phyloP scores from a whole-genome alignment of 305 asterid genomes.

The Caryopteris hybrid region DNA sequence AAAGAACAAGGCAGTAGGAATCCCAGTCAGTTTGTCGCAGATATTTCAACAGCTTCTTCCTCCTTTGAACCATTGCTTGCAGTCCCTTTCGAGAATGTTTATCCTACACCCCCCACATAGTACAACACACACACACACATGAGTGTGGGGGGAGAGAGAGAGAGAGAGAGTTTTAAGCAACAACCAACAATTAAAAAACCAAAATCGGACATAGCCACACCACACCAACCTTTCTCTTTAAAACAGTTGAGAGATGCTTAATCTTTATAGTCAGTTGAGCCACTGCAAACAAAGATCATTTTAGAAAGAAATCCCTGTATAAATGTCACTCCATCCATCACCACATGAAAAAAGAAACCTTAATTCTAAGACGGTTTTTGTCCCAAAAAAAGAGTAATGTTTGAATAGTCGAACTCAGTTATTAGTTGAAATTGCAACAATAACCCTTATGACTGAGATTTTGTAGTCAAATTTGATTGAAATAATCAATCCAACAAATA shows the following conservation, averaged over 20 bases:
- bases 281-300: slow-evolving; percentile 37
- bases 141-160: too few relatives aligned
- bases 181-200: background rate
- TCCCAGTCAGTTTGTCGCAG: slow-evolving; percentile 84
- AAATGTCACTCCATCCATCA: too few relatives aligned
- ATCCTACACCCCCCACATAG: slow-evolving; percentile 43
- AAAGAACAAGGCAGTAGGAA: slow-evolving; percentile 65
- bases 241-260: slow-evolving; percentile 54
- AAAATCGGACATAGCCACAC: background rate
- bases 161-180: too few relatives aligned
- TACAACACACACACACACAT: background rate
- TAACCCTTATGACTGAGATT: too few relatives aligned
- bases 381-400: too few relatives aligned
- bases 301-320: background rate
- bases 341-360: too few relatives aligned
- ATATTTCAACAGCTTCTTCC: slow-evolving; percentile 75
- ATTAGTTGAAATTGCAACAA: too few relatives aligned
- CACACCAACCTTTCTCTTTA: slow-evolving; percentile 65
- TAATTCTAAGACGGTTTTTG: too few relatives aligned
- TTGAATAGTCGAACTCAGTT: too few relatives aligned
- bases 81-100: slow-evolving; percentile 88
- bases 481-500: too few relatives aligned
- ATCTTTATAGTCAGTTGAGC: slow-evolving; percentile 92
- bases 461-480: too few relatives aligned
- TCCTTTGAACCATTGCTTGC: slow-evolving; percentile 64